Evolutionary conservation across 2,329 filamentous ascomycete species (phyloP), one percentile per base, ranked within the genome.

Genomic region (Alternaria ventricosa): DNA sequence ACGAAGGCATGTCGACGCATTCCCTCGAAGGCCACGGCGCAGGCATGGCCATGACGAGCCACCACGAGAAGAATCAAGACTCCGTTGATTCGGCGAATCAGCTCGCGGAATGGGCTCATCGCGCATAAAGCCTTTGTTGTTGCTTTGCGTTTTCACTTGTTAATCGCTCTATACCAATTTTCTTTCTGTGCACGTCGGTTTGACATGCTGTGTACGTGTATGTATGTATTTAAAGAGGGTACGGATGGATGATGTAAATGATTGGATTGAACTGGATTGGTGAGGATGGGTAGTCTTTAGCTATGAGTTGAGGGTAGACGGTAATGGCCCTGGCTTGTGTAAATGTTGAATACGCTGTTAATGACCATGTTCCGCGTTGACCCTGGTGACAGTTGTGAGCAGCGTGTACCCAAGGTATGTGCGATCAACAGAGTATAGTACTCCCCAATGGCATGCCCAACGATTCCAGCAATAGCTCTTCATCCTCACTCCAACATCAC

Each of bases 21-120:
- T 76, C 77, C 4, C 67, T 78, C 27, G 70, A 77, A 28, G 64
- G 68, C 47, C 68, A 73, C 50, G 68, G 73, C 41, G 72, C 73
- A 6, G 66, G 67, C 46, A 77, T 78, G 76, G 69, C 66, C 7
- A 63, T 69, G 11, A 65, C 60, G 11, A 70, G 67, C 56, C 71
- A 73, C 47, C 77, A 78, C 61, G 78, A 80, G 71, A 80, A 79
- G 71, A 78, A 76, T 54, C 78, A 79, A 54, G 74, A 73, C 46
- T 79, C 77, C 4, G 60, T 79, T 12, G 78, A 79, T 60, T 79
- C 78, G 30, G 72, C 70, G 2, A 70, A 75, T 49, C 75, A 78
- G 65, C 72, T 78, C 28, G 73, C 75, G 12, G 75, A 79, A 54
- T 79, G 77, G 76, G 76, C 77, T 27, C 75, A 78, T 58, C 73